phyloP scores from a whole-genome alignment of 495 filamentous ascomycete genomes.

The Aspergillus asperescens region DNA sequence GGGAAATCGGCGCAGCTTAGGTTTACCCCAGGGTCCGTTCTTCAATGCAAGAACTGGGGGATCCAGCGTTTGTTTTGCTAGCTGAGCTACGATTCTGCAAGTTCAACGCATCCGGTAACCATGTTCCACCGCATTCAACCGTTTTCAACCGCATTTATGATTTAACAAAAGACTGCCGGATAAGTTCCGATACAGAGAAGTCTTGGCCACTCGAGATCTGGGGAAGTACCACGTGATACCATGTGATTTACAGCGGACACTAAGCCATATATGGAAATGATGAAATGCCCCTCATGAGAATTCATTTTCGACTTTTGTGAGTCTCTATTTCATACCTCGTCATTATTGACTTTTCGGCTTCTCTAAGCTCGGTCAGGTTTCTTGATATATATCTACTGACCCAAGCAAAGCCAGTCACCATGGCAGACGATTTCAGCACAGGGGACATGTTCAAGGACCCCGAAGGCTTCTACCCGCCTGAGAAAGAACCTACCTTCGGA shows the following conservation, averaged over 20 bases:
- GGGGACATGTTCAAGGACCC: conserved; percentile 72
- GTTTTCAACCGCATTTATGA: too few relatives aligned
- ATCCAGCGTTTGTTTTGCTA: background rate
- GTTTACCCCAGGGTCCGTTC: too few relatives aligned
- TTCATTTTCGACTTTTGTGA: background rate
- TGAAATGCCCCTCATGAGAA: conserved; percentile 9
- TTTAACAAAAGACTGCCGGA: too few relatives aligned
- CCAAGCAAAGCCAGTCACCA: background rate
- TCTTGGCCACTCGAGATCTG: conserved; percentile 10
- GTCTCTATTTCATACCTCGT: background rate
- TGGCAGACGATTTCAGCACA: conserved; percentile 34
- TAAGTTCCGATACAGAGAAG: conserved; percentile 1
- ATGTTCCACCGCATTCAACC: too few relatives aligned
- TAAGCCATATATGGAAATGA: conserved; percentile 3
- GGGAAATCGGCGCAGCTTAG: too few relatives aligned
- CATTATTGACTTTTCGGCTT: background rate
- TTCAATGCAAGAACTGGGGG: too few relatives aligned
- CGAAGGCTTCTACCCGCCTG: conserved; percentile 65
- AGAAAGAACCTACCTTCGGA: conserved; percentile 62
- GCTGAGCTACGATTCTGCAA: background rate
- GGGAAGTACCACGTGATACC: conserved; percentile 19
- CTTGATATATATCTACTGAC: background rate
- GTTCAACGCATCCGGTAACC: too few relatives aligned
- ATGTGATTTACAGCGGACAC: conserved; percentile 8
- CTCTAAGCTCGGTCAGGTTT: background rate